phyloP scores from a whole-genome alignment of 2,329 filamentous ascomycete genomes.

The Diaporthe vaccinii region DNA sequence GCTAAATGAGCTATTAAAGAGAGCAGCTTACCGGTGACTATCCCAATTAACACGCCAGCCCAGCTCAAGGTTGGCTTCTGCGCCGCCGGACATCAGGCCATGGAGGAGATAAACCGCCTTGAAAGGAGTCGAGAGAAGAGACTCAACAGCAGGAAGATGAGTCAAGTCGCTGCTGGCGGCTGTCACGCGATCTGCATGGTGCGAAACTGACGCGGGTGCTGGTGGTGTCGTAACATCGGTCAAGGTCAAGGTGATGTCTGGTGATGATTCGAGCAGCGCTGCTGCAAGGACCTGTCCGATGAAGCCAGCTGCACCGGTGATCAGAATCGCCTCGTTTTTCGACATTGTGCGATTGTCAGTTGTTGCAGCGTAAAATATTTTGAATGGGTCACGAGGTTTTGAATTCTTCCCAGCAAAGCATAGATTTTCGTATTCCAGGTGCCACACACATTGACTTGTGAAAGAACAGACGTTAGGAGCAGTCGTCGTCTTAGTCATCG shows the following conservation, averaged over 20 bases:
- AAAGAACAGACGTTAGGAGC: not conserved
- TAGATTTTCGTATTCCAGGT: not conserved
- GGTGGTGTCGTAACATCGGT: slow-evolving; percentile 58
- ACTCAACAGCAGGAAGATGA: not conserved
- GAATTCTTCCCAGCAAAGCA: not conserved
- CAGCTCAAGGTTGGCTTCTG: slow-evolving; percentile 68
- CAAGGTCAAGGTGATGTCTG: slow-evolving; percentile 60
- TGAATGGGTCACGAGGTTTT: not conserved
- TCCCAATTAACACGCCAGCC: slow-evolving; percentile 11
- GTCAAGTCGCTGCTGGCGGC: slow-evolving; percentile 1
- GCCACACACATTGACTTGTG: not conserved
- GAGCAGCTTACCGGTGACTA: not conserved
- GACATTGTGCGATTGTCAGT: not conserved
- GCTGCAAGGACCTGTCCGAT: slow-evolving; percentile 72
- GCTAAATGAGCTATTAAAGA: not conserved
- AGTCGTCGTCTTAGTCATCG: not conserved
- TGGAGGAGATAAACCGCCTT: slow-evolving; percentile 67
- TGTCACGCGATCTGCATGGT: not conserved
- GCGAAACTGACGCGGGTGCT: not conserved
- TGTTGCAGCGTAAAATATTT: too few species aligned
- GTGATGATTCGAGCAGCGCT: slow-evolving; percentile 61
- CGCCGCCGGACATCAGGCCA: slow-evolving; percentile 73
- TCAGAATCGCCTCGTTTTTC: slow-evolving; percentile 59
- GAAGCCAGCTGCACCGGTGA: slow-evolving; percentile 75
- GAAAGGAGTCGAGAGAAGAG: slow-evolving; percentile 2